Conservation (phyloP, 1,284 basidiomycete species). For the Ganoderma leucocontextum region DNA sequence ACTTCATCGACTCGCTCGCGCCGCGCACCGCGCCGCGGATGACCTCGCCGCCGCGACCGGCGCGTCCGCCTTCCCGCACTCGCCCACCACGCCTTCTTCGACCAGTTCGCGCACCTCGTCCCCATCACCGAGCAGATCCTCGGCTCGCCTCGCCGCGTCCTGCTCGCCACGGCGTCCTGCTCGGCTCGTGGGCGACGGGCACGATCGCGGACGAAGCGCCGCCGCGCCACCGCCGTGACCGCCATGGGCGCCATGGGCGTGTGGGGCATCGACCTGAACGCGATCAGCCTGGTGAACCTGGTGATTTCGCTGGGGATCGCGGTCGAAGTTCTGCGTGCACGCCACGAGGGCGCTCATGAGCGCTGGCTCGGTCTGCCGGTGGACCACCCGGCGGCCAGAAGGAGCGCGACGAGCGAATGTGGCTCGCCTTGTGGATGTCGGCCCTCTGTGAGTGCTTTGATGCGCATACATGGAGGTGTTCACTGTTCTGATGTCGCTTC, state of each 20-base stretch:
- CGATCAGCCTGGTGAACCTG: slow-evolving; percentile 94
- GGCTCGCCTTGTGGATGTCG: slow-evolving; percentile 94
- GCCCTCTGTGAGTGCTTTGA: slow-evolving; percentile 79
- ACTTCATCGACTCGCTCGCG: slow-evolving; percentile 91
- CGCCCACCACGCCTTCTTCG: slow-evolving; percentile 97
- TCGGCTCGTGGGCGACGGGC: slow-evolving; percentile 95
- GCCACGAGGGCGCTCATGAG: slow-evolving; percentile 96
- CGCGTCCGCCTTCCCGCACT: slow-evolving; percentile 91
- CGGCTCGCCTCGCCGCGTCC: slow-evolving; percentile 84
- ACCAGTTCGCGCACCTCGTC: slow-evolving; percentile 91
- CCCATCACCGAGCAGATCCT: slow-evolving; percentile 89
- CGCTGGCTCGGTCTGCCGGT: slow-evolving; percentile 78
- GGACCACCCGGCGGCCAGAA: slow-evolving; percentile 82
- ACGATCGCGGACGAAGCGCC: slow-evolving; percentile 85
- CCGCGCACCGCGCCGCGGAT: slow-evolving; percentile 86
- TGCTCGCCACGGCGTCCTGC: slow-evolving; percentile 86
- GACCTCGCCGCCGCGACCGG: slow-evolving; percentile 85
- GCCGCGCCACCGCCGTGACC: slow-evolving; percentile 82
- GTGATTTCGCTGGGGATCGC: slow-evolving; percentile 96
- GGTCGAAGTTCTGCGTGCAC: slow-evolving; percentile 97
- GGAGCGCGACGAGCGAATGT: slow-evolving; percentile 94
- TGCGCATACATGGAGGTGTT: not conserved
- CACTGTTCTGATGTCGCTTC: slow-evolving; percentile 10
- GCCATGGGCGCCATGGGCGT: slow-evolving; percentile 97
- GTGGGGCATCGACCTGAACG: slow-evolving; percentile 94